These are phyloP conservation scores for Ophiorrhiza pumila DNA, from an alignment of 257 asterid species.

Conservation along the genomic window DNA sequence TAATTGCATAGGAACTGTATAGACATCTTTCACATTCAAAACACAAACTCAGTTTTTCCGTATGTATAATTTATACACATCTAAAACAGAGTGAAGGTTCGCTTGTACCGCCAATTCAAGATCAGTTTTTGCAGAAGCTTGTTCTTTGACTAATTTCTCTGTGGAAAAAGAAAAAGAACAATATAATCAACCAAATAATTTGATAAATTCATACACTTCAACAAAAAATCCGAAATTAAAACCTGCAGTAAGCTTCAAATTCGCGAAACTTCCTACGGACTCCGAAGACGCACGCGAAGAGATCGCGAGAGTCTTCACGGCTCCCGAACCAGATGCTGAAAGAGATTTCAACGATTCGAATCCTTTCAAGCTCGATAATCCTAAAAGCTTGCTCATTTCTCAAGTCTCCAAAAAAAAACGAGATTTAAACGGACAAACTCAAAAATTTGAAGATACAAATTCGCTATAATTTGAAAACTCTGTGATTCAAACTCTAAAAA, in stretches of 20 bases:
- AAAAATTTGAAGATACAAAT: not conserved
- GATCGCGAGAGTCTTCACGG: constrained; percentile 39
- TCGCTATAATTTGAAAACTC: too few relatives aligned
- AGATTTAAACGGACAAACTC: not conserved
- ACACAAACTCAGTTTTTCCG: not conserved
- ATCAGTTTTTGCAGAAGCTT: constrained; percentile 86
- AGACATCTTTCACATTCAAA: not conserved
- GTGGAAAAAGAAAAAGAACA: constrained; percentile 17
- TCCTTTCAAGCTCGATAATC: constrained; percentile 68
- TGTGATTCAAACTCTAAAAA: not conserved
- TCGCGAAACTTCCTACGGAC: constrained; percentile 74
- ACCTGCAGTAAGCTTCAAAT: constrained; percentile 94
- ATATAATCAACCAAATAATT: not conserved
- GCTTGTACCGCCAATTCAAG: constrained; percentile 70
- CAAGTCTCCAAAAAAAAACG: constrained; percentile 23
- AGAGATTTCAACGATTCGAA: constrained; percentile 52
- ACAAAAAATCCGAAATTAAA: not conserved
- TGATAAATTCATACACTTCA: not conserved
- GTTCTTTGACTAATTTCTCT: constrained; percentile 94
- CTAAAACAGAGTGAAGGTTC: not conserved
- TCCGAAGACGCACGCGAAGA: constrained; percentile 47
- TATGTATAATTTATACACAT: not conserved
- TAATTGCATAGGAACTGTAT: not conserved
- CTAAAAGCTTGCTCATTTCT: constrained; percentile 61
- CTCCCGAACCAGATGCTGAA: constrained; percentile 44